phyloP scores from a whole-genome alignment of 371 early-diverging fungal species.

The Rhizomucor miehei region DNA sequence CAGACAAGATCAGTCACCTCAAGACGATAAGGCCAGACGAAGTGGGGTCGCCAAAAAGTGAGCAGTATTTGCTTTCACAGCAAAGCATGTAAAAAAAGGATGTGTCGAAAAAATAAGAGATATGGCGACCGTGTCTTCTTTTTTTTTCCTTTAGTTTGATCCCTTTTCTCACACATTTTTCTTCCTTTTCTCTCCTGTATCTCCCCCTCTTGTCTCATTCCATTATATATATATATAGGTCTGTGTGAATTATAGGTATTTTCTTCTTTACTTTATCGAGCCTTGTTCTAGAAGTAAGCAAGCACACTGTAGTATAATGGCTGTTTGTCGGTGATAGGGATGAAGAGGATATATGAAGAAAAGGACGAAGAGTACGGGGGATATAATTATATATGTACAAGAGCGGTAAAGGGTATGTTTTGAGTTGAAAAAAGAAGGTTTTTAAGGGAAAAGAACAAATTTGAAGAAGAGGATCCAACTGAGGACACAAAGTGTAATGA shows the following conservation, averaged over 20 bases:
- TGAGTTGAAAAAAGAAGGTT: neutral
- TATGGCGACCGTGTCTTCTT: neutral
- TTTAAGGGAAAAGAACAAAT: conserved; percentile 24
- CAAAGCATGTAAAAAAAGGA: no score
- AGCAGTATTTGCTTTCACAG: neutral
- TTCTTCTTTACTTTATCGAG: neutral
- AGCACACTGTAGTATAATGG: no score
- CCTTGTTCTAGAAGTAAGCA: neutral
- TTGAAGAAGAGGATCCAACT: conserved; percentile 55
- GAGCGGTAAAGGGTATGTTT: neutral
- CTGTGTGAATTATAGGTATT: conserved; percentile 1
- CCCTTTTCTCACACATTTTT: conserved; percentile 4
- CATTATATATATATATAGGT: conserved; percentile 7
- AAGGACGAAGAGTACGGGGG: no score
- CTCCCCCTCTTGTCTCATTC: conserved; percentile 4
- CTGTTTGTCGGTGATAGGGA: no score
- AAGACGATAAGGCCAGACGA: conserved; percentile 26
- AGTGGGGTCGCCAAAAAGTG: conserved; percentile 8
- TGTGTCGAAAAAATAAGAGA: neutral
- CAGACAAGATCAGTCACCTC: conserved; percentile 21
- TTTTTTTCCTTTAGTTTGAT: conserved; percentile 2
- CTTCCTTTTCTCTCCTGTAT: conserved; percentile 6
- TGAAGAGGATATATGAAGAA: no score
- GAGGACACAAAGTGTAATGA: conserved; percentile 18
- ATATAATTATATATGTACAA: neutral